phyloP scores from a whole-genome alignment of 2,329 filamentous ascomycete genomes.

The Alternaria brassicicola region DNA sequence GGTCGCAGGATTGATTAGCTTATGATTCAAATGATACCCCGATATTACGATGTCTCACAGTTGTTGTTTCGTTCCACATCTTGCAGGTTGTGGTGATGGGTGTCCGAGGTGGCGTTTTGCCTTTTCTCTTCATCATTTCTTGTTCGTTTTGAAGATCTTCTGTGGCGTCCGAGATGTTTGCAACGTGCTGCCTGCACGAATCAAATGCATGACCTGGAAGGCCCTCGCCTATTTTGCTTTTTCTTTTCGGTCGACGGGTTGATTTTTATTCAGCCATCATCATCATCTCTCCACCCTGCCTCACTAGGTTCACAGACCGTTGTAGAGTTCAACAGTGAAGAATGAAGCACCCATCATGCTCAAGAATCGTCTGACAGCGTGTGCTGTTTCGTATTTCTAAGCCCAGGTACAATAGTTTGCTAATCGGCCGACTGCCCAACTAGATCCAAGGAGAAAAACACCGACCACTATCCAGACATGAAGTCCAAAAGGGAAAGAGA shows the following conservation, averaged over 20 bases:
- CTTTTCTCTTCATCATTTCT: not conserved
- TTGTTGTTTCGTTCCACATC: not conserved
- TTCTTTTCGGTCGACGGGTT: too few species aligned
- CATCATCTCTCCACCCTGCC: not conserved
- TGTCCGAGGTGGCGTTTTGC: too few species aligned
- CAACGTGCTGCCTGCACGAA: too few species aligned
- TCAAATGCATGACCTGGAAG: too few species aligned
- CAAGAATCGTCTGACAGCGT: not conserved
- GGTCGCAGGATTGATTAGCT: slow-evolving; percentile 5
- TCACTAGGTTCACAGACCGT: not conserved
- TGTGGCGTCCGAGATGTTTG: too few species aligned
- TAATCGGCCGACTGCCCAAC: too few species aligned
- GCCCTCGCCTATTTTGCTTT: too few species aligned
- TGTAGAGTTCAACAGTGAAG: not conserved
- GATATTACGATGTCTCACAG: slow-evolving; percentile 1
- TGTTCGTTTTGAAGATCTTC: too few species aligned
- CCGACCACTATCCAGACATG: not conserved
- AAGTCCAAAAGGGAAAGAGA: not conserved
- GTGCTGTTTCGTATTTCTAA: not conserved
- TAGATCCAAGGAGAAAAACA: too few species aligned
- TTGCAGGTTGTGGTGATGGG: too few species aligned
- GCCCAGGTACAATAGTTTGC: too few species aligned
- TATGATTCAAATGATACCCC: slow-evolving; percentile 40
- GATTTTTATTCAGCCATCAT: not conserved
- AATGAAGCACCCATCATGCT: not conserved